A percentile compares a stretch with the other conserved stretches of the same genome.
phyloP scores from a whole-genome alignment of 108 stramenopile species.

The Skeletonema costatum region DNA sequence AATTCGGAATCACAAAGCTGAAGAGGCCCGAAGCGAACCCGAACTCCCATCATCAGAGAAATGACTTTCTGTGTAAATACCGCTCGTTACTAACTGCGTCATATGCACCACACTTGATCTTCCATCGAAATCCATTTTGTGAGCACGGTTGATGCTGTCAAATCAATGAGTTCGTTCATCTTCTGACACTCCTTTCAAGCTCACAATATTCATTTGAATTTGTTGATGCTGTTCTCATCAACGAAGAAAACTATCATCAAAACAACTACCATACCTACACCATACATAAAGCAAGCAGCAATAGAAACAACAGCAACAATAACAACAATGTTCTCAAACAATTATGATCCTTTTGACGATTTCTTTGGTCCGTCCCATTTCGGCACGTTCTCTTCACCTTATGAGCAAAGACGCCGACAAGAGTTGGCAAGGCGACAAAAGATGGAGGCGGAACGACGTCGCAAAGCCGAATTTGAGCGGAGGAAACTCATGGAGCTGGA shows the following conservation, averaged over 20 bases:
- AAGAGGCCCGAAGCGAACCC: too few relatives aligned
- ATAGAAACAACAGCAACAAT: background rate
- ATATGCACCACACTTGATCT: background rate
- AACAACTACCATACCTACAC: background rate
- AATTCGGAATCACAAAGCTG: background rate
- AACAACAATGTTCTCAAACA: background rate
- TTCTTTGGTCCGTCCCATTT: background rate
- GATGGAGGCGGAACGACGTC: background rate
- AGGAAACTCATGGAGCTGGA: background rate
- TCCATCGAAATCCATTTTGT: background rate
- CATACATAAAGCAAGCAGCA: background rate
- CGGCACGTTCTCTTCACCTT: background rate
- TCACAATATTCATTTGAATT: background rate
- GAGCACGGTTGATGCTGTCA: too few relatives aligned
- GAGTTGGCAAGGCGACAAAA: conserved; percentile 6
- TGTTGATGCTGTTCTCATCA: background rate
- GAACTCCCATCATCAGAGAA: too few relatives aligned
- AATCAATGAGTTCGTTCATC: background rate
- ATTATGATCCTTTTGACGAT: background rate
- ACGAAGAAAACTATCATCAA: background rate
- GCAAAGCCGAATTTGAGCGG: background rate
- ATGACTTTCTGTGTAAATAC: too few relatives aligned
- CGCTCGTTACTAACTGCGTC: background rate
- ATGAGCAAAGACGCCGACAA: conserved; percentile 1
- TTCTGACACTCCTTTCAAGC: background rate